phyloP scores from a whole-genome alignment of 1,284 basidiomycete species.

The Ustilago loliicola region DNA sequence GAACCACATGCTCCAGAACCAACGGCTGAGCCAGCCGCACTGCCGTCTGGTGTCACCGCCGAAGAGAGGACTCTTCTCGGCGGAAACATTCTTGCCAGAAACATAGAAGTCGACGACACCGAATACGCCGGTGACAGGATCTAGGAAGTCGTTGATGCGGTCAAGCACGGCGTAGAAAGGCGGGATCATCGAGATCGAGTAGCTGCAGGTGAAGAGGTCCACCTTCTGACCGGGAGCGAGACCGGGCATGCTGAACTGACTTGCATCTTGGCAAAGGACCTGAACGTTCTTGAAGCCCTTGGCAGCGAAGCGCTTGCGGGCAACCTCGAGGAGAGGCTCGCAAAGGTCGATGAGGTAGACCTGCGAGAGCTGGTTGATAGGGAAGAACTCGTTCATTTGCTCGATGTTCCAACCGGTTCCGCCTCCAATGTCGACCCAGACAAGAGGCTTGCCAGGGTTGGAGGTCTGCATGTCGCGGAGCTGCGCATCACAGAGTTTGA shows the following conservation, averaged over 20 bases:
- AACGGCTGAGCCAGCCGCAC: conserved; percentile 80
- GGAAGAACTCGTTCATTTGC: conserved; percentile 81
- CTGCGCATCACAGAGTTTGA: conserved; percentile 78
- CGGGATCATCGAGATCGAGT: conserved; percentile 74
- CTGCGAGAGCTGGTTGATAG: conserved; percentile 71
- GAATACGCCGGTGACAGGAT: conserved; percentile 78
- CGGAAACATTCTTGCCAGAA: conserved; percentile 76
- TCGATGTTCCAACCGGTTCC: conserved; percentile 88
- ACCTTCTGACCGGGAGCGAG: conserved; percentile 60
- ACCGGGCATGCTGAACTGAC: conserved; percentile 78
- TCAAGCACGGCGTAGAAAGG: conserved; percentile 80
- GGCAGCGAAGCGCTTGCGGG: conserved; percentile 78
- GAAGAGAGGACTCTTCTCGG: conserved; percentile 74
- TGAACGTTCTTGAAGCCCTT: conserved; percentile 82
- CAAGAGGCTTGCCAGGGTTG: conserved; percentile 74
- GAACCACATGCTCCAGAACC: conserved; percentile 80
- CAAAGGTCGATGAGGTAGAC: conserved; percentile 84
- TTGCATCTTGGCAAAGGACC: conserved; percentile 82
- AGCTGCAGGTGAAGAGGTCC: conserved; percentile 69
- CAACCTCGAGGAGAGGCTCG: conserved; percentile 81
- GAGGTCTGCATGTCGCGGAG: conserved; percentile 73
- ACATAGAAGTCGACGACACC: conserved; percentile 86
- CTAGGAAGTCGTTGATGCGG: conserved; percentile 79
- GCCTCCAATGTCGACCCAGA: conserved; percentile 87
- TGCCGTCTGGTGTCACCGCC: conserved; percentile 80